These are phyloP conservation scores for Galeopsis tetrahit DNA, from an alignment of 257 asterid species.

Conservation along the genomic window DNA sequence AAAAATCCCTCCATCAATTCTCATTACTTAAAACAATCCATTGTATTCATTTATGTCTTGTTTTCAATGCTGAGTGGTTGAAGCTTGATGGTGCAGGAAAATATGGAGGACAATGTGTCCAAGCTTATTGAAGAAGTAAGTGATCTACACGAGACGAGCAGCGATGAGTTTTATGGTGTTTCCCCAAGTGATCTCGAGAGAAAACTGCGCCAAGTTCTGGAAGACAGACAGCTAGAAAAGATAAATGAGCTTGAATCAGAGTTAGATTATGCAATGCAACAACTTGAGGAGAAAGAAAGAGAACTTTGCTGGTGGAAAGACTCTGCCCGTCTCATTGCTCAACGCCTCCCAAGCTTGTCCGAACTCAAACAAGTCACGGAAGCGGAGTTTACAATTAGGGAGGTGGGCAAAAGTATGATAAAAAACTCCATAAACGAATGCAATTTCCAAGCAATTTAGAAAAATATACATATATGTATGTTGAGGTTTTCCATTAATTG, in stretches of 20 bases:
- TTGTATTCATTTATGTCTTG: too few species aligned
- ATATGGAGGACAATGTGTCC: slow-evolving; percentile 48
- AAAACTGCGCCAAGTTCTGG: slow-evolving; percentile 59
- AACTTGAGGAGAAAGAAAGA: slow-evolving; percentile 52
- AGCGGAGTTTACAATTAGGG: slow-evolving; percentile 30
- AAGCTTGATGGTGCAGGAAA: slow-evolving; percentile 45
- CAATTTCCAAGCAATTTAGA: background rate
- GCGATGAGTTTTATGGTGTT: slow-evolving; percentile 46
- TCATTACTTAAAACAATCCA: too few species aligned
- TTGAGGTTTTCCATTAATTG: too few species aligned
- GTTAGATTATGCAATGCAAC: slow-evolving; percentile 50
- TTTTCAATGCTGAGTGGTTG: background rate
- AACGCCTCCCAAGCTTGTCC: slow-evolving; percentile 39
- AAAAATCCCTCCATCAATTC: too few species aligned
- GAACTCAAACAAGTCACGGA: slow-evolving; percentile 27
- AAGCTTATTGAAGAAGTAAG: slow-evolving; percentile 42
- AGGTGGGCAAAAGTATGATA: slow-evolving; percentile 27
- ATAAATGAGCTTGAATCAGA: slow-evolving; percentile 69
- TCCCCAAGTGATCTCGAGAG: slow-evolving; percentile 64
- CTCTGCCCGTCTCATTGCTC: slow-evolving; percentile 51
- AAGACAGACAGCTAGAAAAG: slow-evolving; percentile 59
- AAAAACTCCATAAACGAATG: background rate
- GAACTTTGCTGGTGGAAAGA: slow-evolving; percentile 76
- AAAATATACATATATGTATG: background rate
- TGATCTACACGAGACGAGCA: slow-evolving; percentile 31